Evolutionary conservation across 441 rosid species (phyloP).

Genomic region (Syzygium malaccense): DNA sequence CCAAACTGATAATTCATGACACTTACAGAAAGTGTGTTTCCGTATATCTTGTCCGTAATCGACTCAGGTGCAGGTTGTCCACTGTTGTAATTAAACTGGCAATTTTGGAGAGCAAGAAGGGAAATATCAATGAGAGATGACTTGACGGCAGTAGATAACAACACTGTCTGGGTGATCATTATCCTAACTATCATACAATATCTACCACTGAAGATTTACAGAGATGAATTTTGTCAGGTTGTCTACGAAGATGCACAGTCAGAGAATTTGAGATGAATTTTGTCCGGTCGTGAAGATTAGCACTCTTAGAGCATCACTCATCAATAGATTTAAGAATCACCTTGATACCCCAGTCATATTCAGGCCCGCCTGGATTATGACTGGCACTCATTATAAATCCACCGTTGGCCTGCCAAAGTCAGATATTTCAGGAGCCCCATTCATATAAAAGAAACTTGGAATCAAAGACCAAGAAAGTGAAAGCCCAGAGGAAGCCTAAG

Average conservation of each 20-base stretch:
- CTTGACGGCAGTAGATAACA: background rate
- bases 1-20: background rate
- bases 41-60: slow-evolving; percentile 91
- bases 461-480: background rate
- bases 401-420: slow-evolving; percentile 62
- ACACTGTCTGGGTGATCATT: background rate
- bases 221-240: background rate
- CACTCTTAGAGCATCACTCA: background rate
- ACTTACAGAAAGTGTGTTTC: slow-evolving; percentile 95
- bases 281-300: background rate
- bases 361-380: slow-evolving; percentile 94
- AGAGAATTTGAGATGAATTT: background rate
- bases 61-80: slow-evolving; percentile 97
- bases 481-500: background rate
- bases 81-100: slow-evolving; percentile 87
- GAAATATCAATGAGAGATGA: background rate
- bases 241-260: background rate
- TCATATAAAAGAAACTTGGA: background rate
- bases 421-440: background rate
- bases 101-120: slow-evolving; percentile 8
- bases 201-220: background rate
- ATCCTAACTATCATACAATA: background rate
- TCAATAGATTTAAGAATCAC: slow-evolving; percentile 21
- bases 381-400: slow-evolving; percentile 99
- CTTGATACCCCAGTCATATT: slow-evolving; percentile 99